Evolutionary conservation across 805 yeast genomes (phyloP), one percentile per base, ranked within the genome.

Genomic region (Priceomyces melissophilus): DNA sequence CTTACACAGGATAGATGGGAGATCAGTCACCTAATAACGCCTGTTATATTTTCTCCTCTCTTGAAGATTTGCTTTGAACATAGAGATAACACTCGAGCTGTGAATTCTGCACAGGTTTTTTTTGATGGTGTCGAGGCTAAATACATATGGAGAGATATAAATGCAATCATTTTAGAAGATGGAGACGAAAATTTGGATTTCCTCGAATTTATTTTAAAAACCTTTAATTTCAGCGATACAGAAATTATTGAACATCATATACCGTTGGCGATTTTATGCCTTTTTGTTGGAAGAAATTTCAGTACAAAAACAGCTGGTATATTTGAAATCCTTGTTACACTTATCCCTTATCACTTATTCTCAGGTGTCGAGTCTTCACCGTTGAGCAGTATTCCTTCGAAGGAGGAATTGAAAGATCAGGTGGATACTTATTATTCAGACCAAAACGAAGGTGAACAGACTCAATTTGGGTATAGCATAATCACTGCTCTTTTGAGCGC

Each of bases 1-100:
- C 79, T 93, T 1, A 71, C 90, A 3, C 78, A 90, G 81, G 98
- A 93, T 55, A 78, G 88, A 46, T 93, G 98, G 98, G 99, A 93
- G 60, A 81, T 93, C 32, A 95, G 96, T 10, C 79, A 82, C 9
- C 58, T 75, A 10, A 67, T 91, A 1, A 79, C 89, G 1, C 95
- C 96, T 0, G 61, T 67, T 17, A 59, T 90, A 6, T 76, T 93
- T 34, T 62, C 78, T 1, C 91, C 95, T 0, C 67, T 87, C 2
- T 60, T 93, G 37, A 49, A 61, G 39, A 67, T 79, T 3, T 73
- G 82, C 2, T 68, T 48, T 55, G 47, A 41, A 41, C 38, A 37
- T 43, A 44, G 34, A 37, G 52, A 49, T 10, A 42, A 64, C 40
- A 63, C 66, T 4, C 83, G 76, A 9, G 63, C 84, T 0, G 44